Percentiles rank a stretch among this genome's conserved stretches.
These are phyloP conservation scores for Dactylellina parvicollis DNA, from an alignment of 2,329 filamentous ascomycete species.

Conservation along the genomic window DNA sequence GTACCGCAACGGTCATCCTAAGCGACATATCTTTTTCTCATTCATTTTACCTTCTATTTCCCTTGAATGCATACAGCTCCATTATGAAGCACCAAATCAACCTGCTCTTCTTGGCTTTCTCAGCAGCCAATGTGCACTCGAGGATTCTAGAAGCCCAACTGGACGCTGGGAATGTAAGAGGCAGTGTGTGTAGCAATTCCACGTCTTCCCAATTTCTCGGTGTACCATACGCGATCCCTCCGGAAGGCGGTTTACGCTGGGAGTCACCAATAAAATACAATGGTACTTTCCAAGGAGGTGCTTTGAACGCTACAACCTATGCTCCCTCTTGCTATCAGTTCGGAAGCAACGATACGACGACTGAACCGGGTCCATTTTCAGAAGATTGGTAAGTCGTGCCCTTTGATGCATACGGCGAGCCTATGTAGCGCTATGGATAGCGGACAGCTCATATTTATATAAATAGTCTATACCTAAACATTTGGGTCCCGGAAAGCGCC, in stretches of 20 bases:
- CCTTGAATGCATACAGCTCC: too few relatives aligned
- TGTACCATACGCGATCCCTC: slow-evolving; percentile 35
- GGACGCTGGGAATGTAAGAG: slow-evolving; percentile 7
- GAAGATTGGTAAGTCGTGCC: slow-evolving; percentile 39
- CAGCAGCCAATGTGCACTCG: not conserved
- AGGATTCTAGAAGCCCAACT: slow-evolving; percentile 17
- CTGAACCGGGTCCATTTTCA: slow-evolving; percentile 12
- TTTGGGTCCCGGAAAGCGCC: slow-evolving; percentile 29
- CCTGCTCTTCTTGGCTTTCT: not conserved
- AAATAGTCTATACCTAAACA: slow-evolving; percentile 28
- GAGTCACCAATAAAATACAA: slow-evolving; percentile 31
- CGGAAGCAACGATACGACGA: not conserved
- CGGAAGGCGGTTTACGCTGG: slow-evolving; percentile 37
- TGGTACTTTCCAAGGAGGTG: slow-evolving; percentile 11
- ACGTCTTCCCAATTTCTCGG: slow-evolving; percentile 32
- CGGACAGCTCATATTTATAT: not conserved
- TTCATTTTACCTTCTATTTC: too few relatives aligned
- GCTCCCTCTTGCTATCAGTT: slow-evolving; percentile 38
- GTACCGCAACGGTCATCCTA: too few relatives aligned
- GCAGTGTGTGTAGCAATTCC: not conserved
- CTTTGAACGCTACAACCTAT: slow-evolving; percentile 10
- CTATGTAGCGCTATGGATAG: too few relatives aligned
- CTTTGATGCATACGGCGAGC: not conserved
- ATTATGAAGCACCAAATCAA: not conserved
- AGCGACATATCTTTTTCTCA: too few relatives aligned